Conservation (phyloP, 148 eudicot genomes). For the Cornus florida region DNA sequence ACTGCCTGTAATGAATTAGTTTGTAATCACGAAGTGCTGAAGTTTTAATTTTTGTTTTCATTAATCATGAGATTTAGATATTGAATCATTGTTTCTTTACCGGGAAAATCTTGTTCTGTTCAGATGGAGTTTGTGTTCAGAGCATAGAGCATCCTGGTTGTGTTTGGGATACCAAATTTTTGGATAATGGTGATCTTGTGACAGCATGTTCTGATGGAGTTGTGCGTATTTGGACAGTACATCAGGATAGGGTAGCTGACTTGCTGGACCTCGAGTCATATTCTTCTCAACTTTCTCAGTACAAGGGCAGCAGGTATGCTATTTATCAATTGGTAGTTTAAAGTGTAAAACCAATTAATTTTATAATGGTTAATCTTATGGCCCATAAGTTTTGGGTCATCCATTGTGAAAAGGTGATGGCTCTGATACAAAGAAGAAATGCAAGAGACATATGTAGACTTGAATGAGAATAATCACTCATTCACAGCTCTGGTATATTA, state of each 20-base stretch:
- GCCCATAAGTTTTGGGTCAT: neutral
- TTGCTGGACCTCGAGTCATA: constrained; percentile 54
- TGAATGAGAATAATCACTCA: too few species aligned
- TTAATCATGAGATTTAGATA: neutral
- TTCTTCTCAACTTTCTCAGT: constrained; percentile 61
- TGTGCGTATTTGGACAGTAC: constrained; percentile 82
- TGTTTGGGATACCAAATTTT: constrained; percentile 96
- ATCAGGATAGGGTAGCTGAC: constrained; percentile 70
- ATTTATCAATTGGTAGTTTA: neutral
- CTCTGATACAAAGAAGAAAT: too few species aligned
- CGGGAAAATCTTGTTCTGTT: constrained; percentile 16
- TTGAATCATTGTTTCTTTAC: constrained; percentile 3
- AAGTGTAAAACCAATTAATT: neutral
- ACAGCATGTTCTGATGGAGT: constrained; percentile 96
- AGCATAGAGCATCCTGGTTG: constrained; percentile 99
- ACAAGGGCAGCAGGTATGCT: constrained; percentile 81
- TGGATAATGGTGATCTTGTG: constrained; percentile 89
- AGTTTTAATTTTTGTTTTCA: neutral
- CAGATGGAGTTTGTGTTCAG: constrained; percentile 91
- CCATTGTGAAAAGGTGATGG: too few species aligned
- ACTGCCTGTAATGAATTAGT: neutral
- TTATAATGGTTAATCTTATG: neutral
- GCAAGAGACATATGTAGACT: too few species aligned
- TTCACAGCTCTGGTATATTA: too few species aligned
- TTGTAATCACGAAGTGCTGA: neutral